Conservation (phyloP, 1,284 basidiomycete species). For the Caloboletus firmus region DNA sequence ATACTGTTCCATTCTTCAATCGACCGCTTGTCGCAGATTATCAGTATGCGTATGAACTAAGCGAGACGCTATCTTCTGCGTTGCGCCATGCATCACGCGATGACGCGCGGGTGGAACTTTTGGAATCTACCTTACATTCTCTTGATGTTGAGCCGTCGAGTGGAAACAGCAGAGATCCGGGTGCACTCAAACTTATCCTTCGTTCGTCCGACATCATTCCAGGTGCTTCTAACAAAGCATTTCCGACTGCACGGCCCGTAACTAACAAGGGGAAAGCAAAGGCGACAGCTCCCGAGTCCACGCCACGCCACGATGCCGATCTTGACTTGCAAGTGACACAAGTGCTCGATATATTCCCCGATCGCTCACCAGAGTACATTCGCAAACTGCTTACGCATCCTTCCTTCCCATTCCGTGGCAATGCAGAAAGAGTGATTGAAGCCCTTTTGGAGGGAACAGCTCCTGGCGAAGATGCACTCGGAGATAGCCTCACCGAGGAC, state of each 20-base stretch:
- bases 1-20: constrained; percentile 60
- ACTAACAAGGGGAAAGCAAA: constrained; percentile 41
- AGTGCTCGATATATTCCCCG: constrained; percentile 71
- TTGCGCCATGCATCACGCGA: constrained; percentile 48
- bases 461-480: constrained; percentile 44
- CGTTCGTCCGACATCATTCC: constrained; percentile 56
- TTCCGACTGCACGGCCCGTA: constrained; percentile 26
- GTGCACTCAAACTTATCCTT: constrained; percentile 60
- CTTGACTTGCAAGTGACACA: constrained; percentile 60
- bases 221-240: background rate
- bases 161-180: constrained; percentile 41
- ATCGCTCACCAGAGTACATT: constrained; percentile 54
- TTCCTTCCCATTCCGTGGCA: constrained; percentile 47
- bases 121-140: constrained; percentile 51
- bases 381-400: constrained; percentile 53
- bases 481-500: background rate
- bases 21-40: constrained; percentile 67
- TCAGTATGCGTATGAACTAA: constrained; percentile 62
- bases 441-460: constrained; percentile 73
- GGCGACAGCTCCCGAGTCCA: constrained; percentile 13
- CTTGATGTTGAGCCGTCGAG: constrained; percentile 32
- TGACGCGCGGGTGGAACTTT: constrained; percentile 55
- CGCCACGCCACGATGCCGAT: constrained; percentile 36
- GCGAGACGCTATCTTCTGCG: constrained; percentile 46
- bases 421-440: constrained; percentile 60